Conservation (phyloP, 2,329 filamentous ascomycete species). For the Podosphaera fusca region DNA sequence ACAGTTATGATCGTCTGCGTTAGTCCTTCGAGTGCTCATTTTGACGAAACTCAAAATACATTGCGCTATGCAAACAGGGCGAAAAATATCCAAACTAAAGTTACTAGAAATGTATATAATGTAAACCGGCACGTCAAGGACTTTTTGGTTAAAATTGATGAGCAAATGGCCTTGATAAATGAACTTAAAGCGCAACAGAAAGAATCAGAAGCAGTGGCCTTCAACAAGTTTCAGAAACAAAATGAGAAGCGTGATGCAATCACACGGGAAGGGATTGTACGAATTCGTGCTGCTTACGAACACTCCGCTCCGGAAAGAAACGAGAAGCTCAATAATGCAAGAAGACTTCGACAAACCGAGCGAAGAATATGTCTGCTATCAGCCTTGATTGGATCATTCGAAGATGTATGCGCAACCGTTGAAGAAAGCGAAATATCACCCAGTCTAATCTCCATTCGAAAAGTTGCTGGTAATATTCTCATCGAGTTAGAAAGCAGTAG, state of each 20-base stretch:
- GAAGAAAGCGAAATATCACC: slow-evolving; percentile 47
- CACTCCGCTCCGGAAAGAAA: slow-evolving; percentile 54
- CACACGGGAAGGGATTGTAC: slow-evolving; percentile 52
- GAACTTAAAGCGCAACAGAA: slow-evolving; percentile 85
- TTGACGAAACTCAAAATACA: slow-evolving; percentile 95
- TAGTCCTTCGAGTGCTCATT: slow-evolving; percentile 86
- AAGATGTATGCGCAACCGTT: slow-evolving; percentile 50
- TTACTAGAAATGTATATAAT: slow-evolving; percentile 97
- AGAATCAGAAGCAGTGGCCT: slow-evolving; percentile 60
- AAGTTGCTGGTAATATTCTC: slow-evolving; percentile 71
- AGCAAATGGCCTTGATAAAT: slow-evolving; percentile 92
- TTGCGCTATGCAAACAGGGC: slow-evolving; percentile 90
- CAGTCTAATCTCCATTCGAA: slow-evolving; percentile 53
- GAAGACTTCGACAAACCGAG: slow-evolving; percentile 61
- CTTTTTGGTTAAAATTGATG: slow-evolving; percentile 96
- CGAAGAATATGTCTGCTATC: slow-evolving; percentile 69
- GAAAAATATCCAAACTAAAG: slow-evolving; percentile 99
- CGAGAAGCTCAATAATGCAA: slow-evolving; percentile 59
- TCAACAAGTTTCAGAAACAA: slow-evolving; percentile 77
- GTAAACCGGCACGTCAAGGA: slow-evolving; percentile 98
- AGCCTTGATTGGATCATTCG: slow-evolving; percentile 82
- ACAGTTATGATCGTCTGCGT: slow-evolving; percentile 99
- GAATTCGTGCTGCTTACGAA: slow-evolving; percentile 66
- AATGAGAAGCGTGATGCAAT: slow-evolving; percentile 60
- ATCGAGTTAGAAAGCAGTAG: slow-evolving; percentile 74